phyloP scores from a whole-genome alignment of 1,284 basidiomycete genomes.

The Pseudozyma thailandica region DNA sequence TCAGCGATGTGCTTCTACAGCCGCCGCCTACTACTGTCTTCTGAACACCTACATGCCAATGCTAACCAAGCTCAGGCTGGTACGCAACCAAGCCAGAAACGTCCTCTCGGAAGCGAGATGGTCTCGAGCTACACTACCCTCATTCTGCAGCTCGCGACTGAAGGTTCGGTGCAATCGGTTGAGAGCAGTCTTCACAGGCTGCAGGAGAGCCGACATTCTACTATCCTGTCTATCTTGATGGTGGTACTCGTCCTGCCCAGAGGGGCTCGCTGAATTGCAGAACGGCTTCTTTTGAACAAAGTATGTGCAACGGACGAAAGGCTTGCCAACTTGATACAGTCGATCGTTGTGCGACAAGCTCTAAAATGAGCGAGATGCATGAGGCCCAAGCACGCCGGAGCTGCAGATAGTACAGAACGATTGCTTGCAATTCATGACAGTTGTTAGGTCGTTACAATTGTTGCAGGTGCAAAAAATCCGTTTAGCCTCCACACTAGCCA shows the following conservation, averaged over 20 bases:
- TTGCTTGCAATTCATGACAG: no score
- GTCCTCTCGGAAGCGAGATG: slow-evolving; percentile 68
- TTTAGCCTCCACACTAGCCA: slow-evolving; percentile 8
- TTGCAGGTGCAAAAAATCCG: neutral
- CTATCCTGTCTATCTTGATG: neutral
- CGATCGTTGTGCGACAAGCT: no score
- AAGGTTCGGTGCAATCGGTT: slow-evolving; percentile 23
- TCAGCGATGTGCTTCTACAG: no score
- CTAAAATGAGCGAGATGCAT: neutral
- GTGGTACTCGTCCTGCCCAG: neutral
- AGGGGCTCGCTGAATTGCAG: neutral
- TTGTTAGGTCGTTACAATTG: neutral
- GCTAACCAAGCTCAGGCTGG: slow-evolving; percentile 62
- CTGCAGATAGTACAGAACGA: no score
- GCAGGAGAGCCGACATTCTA: slow-evolving; percentile 33
- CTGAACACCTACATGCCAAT: slow-evolving; percentile 44
- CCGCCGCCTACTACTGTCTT: no score
- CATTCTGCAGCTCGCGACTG: slow-evolving; percentile 56
- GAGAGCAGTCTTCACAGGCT: slow-evolving; percentile 19
- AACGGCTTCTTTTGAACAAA: neutral
- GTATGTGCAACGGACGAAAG: neutral
- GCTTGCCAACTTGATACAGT: no score
- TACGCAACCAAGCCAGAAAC: slow-evolving; percentile 68
- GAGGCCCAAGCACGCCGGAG: slow-evolving; percentile 5
- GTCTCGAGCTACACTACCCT: slow-evolving; percentile 68